Evolutionary conservation across 208 protist species (phyloP).

Genomic region (Leishmania tropica): DNA sequence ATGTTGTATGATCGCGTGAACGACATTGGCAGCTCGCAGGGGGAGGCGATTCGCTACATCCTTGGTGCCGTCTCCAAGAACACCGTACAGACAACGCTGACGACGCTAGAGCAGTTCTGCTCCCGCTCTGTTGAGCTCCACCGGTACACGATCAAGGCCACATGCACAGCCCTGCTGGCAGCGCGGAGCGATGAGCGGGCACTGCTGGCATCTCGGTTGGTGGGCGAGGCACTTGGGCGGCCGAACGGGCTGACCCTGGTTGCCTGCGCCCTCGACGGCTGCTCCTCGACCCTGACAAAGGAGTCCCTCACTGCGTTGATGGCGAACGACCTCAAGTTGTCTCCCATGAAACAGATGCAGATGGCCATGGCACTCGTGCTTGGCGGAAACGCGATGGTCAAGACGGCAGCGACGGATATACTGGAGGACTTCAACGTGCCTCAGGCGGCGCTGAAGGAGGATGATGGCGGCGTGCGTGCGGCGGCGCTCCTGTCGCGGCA

Average conservation of each 20-base stretch:
- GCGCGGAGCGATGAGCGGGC: slow-evolving; percentile 41
- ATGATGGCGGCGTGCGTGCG: slow-evolving; percentile 54
- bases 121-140: slow-evolving; percentile 53
- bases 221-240: slow-evolving; percentile 60
- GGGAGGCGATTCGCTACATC: slow-evolving; percentile 76
- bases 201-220: slow-evolving; percentile 57
- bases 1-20: slow-evolving; percentile 84
- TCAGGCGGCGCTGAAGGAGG: slow-evolving; percentile 52
- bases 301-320: slow-evolving; percentile 60
- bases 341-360: slow-evolving; percentile 71
- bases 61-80: slow-evolving; percentile 70
- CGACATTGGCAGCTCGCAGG: slow-evolving; percentile 71
- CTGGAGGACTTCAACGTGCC: slow-evolving; percentile 63
- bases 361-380: slow-evolving; percentile 71
- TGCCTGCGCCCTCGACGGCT: slow-evolving; percentile 46
- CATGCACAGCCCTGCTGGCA: slow-evolving; percentile 34
- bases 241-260: slow-evolving; percentile 74
- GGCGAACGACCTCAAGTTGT: slow-evolving; percentile 65
- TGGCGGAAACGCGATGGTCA: slow-evolving; percentile 46
- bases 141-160: slow-evolving; percentile 59
- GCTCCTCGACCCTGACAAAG: slow-evolving; percentile 44
- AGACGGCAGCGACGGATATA: slow-evolving; percentile 61
- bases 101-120: slow-evolving; percentile 71
- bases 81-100: slow-evolving; percentile 72
- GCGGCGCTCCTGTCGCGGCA: slow-evolving; percentile 70